Conservation (phyloP, 106 monocot species). For the Apostasia shenzhenica region DNA sequence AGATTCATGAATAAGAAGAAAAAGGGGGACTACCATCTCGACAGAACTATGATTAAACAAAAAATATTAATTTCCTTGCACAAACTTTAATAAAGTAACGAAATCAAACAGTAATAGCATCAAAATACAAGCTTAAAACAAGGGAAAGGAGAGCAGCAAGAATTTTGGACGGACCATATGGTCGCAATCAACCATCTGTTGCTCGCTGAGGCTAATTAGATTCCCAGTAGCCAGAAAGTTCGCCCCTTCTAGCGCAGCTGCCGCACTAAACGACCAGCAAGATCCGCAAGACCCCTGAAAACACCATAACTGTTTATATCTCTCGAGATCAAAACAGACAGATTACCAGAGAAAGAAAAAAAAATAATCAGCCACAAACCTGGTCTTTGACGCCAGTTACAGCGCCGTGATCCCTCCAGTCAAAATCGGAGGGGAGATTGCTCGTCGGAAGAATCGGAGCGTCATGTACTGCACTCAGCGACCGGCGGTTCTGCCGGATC, state of each 20-base stretch:
- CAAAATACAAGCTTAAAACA: no score
- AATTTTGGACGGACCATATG: slow-evolving; percentile 5
- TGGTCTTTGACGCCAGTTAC: slow-evolving; percentile 66
- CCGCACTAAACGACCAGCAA: slow-evolving; percentile 95
- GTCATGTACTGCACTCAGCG: slow-evolving; percentile 5
- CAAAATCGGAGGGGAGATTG: slow-evolving; percentile 62
- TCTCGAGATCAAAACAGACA: not conserved
- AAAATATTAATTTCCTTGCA: no score
- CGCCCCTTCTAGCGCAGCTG: slow-evolving; percentile 70
- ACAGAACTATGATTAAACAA: no score
- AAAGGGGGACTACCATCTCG: no score
- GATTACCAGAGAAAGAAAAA: not conserved
- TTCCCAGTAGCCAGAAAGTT: slow-evolving; percentile 71
- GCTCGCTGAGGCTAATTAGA: slow-evolving; percentile 68
- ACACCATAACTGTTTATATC: not conserved
- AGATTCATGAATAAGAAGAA: no score
- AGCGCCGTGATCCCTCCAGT: slow-evolving; percentile 80
- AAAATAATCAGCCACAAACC: slow-evolving; percentile 13
- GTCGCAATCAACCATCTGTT: slow-evolving; percentile 85
- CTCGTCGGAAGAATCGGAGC: slow-evolving; percentile 61
- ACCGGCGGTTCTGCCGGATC: slow-evolving; percentile 18
- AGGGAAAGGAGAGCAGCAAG: not conserved
- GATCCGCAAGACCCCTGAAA: slow-evolving; percentile 84
- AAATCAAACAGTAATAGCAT: no score
- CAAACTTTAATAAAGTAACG: no score